A percentile compares a stretch with the other conserved stretches of the same genome.
Evolutionary conservation across 2,329 filamentous ascomycete genomes (phyloP).

Genomic region (Phyllosticta paracitricarpa): DNA sequence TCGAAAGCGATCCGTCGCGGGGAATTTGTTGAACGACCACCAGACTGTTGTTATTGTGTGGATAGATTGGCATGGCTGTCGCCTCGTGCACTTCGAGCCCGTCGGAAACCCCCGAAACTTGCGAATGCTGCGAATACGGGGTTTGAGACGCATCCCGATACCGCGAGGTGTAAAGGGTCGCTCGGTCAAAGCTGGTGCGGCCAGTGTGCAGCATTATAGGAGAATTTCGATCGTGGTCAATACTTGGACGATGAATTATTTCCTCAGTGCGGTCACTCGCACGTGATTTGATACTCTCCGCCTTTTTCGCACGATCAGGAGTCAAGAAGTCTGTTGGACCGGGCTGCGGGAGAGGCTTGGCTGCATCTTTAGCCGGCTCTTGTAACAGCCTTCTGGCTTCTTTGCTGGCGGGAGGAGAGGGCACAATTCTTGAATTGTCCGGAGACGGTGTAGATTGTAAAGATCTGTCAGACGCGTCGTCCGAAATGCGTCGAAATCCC

Average conservation of each 20-base stretch:
- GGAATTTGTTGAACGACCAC: constrained; percentile 50
- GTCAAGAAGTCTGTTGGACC: not conserved
- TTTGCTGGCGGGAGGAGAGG: not conserved
- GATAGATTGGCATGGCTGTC: constrained; percentile 49
- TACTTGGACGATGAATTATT: constrained; percentile 2
- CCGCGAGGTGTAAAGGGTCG: constrained; percentile 38
- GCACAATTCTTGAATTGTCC: not conserved
- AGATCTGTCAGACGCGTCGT: not conserved
- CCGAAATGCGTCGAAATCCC: not conserved
- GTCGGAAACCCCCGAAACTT: constrained; percentile 34
- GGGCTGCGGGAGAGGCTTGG: not conserved
- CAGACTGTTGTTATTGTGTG: constrained; percentile 54
- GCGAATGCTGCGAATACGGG: constrained; percentile 37
- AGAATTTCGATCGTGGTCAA: constrained; percentile 22
- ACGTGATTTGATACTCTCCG: not conserved
- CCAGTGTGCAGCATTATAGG: constrained; percentile 19
- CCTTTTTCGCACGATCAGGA: not conserved
- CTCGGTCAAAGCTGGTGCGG: constrained; percentile 28
- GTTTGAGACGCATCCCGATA: constrained; percentile 25
- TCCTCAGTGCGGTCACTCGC: constrained; percentile 4
- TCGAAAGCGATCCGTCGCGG: constrained; percentile 18
- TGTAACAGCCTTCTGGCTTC: not conserved
- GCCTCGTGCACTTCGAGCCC: constrained; percentile 51
- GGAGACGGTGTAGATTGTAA: not conserved
- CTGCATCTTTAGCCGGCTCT: not conserved